A percentile compares a stretch with the other conserved stretches of the same genome.
phyloP scores from a whole-genome alignment of 495 filamentous ascomycete genomes.

The Xylaria palmicola region DNA sequence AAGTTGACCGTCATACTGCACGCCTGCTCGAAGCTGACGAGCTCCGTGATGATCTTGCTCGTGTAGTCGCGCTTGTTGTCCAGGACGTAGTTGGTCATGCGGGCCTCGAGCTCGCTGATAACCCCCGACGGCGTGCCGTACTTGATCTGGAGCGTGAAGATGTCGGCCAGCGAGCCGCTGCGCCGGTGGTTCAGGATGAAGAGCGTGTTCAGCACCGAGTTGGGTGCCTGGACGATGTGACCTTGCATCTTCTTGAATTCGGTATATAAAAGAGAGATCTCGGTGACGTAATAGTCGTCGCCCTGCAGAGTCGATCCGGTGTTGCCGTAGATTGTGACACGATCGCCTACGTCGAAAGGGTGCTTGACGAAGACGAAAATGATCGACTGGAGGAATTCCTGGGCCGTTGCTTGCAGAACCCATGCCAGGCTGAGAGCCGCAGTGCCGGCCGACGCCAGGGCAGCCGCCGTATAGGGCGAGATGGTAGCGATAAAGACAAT shows the following conservation, averaged over 20 bases:
- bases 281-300: slow-evolving; percentile 94
- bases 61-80: slow-evolving; percentile 92
- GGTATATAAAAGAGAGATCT: slow-evolving; percentile 91
- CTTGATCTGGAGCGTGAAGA: slow-evolving; percentile 77
- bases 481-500: slow-evolving; percentile 88
- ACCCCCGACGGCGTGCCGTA: slow-evolving; percentile 87
- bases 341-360: slow-evolving; percentile 94
- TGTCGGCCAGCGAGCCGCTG: slow-evolving; percentile 85
- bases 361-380: slow-evolving; percentile 98
- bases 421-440: slow-evolving; percentile 84
- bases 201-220: slow-evolving; percentile 86
- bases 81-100: slow-evolving; percentile 82
- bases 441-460: slow-evolving; percentile 84
- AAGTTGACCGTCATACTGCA: slow-evolving; percentile 81
- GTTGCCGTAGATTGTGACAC: slow-evolving; percentile 89
- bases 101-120: slow-evolving; percentile 78
- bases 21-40: slow-evolving; percentile 60
- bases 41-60: slow-evolving; percentile 83
- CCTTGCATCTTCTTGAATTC: slow-evolving; percentile 99
- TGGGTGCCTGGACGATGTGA: slow-evolving; percentile 92
- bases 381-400: slow-evolving; percentile 87
- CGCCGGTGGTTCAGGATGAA: slow-evolving; percentile 95
- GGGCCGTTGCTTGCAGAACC: slow-evolving; percentile 88
- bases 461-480: slow-evolving; percentile 79
- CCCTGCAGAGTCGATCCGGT: slow-evolving; percentile 72